Evolutionary conservation across 2,329 filamentous ascomycete genomes (phyloP), one percentile per base, ranked within the genome.

Genomic region (Arthrobotrys conoides): DNA sequence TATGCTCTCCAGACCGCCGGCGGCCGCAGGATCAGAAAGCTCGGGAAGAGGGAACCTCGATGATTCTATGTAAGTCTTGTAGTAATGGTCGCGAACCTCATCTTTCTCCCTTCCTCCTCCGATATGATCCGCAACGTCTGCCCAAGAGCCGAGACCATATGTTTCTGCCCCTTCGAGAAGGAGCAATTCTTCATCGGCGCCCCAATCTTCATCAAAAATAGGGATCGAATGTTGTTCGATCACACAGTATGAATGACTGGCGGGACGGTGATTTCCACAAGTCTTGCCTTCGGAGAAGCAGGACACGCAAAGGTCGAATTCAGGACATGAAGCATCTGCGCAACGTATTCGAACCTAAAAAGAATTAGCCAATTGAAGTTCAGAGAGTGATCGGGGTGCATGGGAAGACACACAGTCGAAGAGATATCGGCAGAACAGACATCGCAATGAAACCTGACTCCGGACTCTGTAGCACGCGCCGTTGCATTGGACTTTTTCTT

Each of bases 181-280:
- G 4, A 98, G 86, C n/a, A 98, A 86, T 84, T 99, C 96, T 84
- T 99, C 96, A 83, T 99, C 96, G 24, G 96, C 96, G 66, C 96
- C 96, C 96, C 96, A 99, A 83, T 97, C 94, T 73, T 90, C 89
- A 81, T 94, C 91, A 83, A 97, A 99, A 75, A 99, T 98, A 0
- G 96, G 96, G 63, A 99, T 97, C 0, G 95, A 97, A 83, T 99
- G 97, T 83, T 98, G 96, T 84, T 99, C 96, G 81, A 99, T 97
- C 38, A 99, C 96, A 80, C 93, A 92, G 84, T 91, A 99, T 14
- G 93, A 88, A 85, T 99, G 96, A 12, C 92, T 92, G 4, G 90
- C 88, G 6, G 96, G 95, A 81, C 96, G 91, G 84, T 99, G 96
- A 71, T 92, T 91, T 82, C 93, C 92, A 80, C 93, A 93, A 55